These are phyloP conservation scores for Stenogyne calaminthoides DNA, from an alignment of 305 asterid genomes.

Conservation along the genomic window DNA sequence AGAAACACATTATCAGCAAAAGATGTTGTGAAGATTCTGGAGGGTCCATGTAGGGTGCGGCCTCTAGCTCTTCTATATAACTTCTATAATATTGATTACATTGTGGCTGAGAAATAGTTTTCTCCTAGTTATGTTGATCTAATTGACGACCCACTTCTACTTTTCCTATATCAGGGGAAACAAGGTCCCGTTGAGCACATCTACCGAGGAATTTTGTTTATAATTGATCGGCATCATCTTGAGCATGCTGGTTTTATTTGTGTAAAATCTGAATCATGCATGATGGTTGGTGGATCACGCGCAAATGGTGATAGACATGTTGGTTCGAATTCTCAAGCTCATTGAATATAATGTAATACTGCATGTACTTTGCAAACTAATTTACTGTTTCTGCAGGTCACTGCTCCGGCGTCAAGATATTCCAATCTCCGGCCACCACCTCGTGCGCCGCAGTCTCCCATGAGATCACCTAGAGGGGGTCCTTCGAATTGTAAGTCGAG, in stretches of 20 bases:
- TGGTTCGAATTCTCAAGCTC: slow-evolving; percentile 31
- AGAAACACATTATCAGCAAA: slow-evolving; percentile 74
- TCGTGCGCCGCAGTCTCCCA: slow-evolving; percentile 69
- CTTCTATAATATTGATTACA: slow-evolving; percentile 18
- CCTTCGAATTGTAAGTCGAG: slow-evolving; percentile 53
- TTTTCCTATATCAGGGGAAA: slow-evolving; percentile 55
- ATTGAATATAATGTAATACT: background rate
- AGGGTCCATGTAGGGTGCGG: slow-evolving; percentile 84
- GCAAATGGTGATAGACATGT: slow-evolving; percentile 78
- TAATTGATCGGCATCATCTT: slow-evolving; percentile 82
- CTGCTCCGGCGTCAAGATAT: slow-evolving; percentile 51
- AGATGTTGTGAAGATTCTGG: slow-evolving; percentile 80
- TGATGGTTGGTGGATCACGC: slow-evolving; percentile 87
- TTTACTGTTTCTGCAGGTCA: slow-evolving; percentile 48
- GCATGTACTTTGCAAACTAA: slow-evolving; percentile 17
- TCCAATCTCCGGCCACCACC: slow-evolving; percentile 59
- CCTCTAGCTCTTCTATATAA: slow-evolving; percentile 17
- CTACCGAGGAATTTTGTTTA: slow-evolving; percentile 66
- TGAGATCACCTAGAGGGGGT: slow-evolving; percentile 82
- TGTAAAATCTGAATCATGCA: slow-evolving; percentile 75
- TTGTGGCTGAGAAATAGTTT: background rate
- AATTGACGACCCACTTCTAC: slow-evolving; percentile 11
- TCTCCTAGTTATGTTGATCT: slow-evolving; percentile 15
- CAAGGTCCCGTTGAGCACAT: slow-evolving; percentile 93
- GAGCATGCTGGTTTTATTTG: slow-evolving; percentile 97